These are phyloP conservation scores for Arthroderma sp. DNA, from an alignment of 2,329 filamentous ascomycete species.

Conservation along the genomic window DNA sequence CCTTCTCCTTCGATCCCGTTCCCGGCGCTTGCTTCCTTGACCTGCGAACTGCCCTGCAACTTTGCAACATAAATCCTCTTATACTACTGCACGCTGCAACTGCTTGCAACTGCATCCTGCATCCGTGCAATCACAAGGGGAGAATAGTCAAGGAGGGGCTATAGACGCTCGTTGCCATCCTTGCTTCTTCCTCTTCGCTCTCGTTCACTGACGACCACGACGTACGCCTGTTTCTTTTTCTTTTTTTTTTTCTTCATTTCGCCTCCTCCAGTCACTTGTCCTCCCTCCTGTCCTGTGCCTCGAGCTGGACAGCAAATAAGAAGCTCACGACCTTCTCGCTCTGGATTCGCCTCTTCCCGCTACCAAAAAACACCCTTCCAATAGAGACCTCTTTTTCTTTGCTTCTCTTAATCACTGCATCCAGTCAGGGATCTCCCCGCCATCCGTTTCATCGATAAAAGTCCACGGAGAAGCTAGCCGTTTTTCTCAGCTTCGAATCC, in stretches of 20 bases:
- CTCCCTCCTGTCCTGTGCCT: background rate
- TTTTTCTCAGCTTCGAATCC: background rate
- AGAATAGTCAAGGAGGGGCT: background rate
- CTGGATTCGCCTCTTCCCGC: too few species aligned
- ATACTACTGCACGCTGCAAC: background rate
- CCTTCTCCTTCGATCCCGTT: too few species aligned
- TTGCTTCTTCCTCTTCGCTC: background rate
- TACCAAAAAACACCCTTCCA: too few species aligned
- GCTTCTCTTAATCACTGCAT: background rate
- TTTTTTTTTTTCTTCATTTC: background rate
- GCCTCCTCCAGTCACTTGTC: background rate
- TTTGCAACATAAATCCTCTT: too few species aligned
- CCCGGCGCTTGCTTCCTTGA: too few species aligned
- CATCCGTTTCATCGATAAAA: background rate
- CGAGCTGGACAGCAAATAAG: too few species aligned
- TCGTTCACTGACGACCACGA: background rate
- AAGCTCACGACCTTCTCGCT: too few species aligned
- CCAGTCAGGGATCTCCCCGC: constrained; percentile 1
- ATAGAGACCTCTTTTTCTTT: background rate
- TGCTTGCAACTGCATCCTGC: background rate
- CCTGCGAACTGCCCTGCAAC: too few species aligned
- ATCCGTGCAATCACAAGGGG: background rate
- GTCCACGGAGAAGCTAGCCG: background rate
- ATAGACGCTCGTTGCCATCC: background rate
- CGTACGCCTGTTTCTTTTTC: too few species aligned